Percentiles rank a stretch among this genome's conserved stretches.
phyloP scores from a whole-genome alignment of 805 yeast genomes.

The Yarrowia divulgata region DNA sequence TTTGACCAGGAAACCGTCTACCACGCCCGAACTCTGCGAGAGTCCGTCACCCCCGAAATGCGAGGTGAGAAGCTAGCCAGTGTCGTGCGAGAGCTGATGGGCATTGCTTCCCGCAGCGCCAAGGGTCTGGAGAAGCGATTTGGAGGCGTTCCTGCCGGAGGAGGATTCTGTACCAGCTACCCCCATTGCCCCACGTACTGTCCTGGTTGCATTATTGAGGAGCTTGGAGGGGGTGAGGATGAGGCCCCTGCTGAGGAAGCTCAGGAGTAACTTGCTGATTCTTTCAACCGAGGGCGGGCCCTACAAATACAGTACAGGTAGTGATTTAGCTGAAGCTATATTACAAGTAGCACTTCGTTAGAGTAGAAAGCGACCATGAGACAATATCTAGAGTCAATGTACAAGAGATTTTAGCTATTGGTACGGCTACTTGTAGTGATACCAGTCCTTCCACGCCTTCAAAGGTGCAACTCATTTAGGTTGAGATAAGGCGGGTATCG shows the following conservation, averaged over 20 bases:
- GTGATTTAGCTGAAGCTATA: too few species aligned
- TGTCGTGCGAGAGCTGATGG: conserved; percentile 5
- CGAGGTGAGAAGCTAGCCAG: conserved; percentile 1
- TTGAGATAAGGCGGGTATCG: too few species aligned
- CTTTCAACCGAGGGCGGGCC: too few species aligned
- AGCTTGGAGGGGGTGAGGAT: background rate
- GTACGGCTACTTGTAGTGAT: too few species aligned
- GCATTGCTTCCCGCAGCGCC: background rate
- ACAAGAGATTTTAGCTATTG: too few species aligned
- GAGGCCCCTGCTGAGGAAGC: background rate
- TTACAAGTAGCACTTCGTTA: too few species aligned
- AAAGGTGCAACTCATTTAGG: too few species aligned
- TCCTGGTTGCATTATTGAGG: background rate
- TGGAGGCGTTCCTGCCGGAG: background rate
- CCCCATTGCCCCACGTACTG: background rate
- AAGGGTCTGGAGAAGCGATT: background rate
- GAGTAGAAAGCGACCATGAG: too few species aligned
- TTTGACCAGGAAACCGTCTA: background rate
- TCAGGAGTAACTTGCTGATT: background rate
- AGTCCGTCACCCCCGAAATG: conserved; percentile 1
- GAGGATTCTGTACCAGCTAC: background rate
- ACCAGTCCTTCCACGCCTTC: too few species aligned
- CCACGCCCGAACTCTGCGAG: background rate
- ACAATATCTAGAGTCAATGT: too few species aligned
- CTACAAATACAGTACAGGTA: too few species aligned